phyloP scores from a whole-genome alignment of 805 yeast species.

The Metschnikowia hibisci region DNA sequence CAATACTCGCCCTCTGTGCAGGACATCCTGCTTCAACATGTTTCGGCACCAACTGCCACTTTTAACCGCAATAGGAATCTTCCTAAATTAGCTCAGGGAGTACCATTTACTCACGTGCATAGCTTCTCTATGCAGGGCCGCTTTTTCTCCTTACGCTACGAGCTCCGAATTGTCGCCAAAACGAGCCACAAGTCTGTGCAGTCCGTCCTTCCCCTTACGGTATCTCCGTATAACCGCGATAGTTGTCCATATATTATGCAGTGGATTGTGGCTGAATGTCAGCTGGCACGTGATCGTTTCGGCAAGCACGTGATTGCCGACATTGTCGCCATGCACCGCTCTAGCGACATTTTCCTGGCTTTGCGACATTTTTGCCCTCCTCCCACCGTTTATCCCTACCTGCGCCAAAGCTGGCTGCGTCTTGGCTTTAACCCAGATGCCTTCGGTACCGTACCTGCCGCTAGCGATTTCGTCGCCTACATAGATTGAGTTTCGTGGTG shows the following conservation, averaged over 20 bases:
- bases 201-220: slow-evolving; percentile 47
- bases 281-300: slow-evolving; percentile 35
- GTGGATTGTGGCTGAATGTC: slow-evolving; percentile 53
- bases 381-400: slow-evolving; percentile 28
- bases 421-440: slow-evolving; percentile 38
- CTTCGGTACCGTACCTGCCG: slow-evolving; percentile 20
- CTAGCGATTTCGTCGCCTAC: slow-evolving; percentile 15
- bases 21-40: slow-evolving; percentile 5
- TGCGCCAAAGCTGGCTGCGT: slow-evolving; percentile 34
- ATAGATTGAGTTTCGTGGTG: background rate
- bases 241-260: slow-evolving; percentile 48
- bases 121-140: slow-evolving; percentile 50
- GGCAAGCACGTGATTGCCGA: slow-evolving; percentile 29
- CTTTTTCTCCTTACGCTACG: slow-evolving; percentile 50
- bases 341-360: slow-evolving; percentile 21
- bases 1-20: slow-evolving; percentile 14
- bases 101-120: slow-evolving; percentile 44
- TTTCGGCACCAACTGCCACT: slow-evolving; percentile 14
- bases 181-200: slow-evolving; percentile 47
- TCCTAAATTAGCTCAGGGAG: slow-evolving; percentile 33
- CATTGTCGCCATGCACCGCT: slow-evolving; percentile 16
- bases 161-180: slow-evolving; percentile 46
- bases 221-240: slow-evolving; percentile 49
- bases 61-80: slow-evolving; percentile 21
- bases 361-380: slow-evolving; percentile 24